phyloP scores from a whole-genome alignment of 2,329 filamentous ascomycete genomes.

The Aspergillus costaricaensis region DNA sequence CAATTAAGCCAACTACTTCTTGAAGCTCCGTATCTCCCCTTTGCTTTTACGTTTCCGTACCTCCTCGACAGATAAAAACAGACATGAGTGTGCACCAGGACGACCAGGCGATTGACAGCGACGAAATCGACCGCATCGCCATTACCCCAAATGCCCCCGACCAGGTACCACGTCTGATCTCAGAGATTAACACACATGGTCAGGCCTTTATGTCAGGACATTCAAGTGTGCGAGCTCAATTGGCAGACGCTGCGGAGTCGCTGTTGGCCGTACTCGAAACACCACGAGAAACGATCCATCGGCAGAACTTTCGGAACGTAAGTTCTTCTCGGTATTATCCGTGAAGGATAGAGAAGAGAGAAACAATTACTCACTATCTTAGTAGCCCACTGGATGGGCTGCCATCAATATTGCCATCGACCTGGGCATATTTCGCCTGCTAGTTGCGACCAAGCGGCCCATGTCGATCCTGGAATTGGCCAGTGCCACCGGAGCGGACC shows the following conservation, averaged over 20 bases:
- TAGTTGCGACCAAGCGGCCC: constrained; percentile 26
- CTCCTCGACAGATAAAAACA: too few species aligned
- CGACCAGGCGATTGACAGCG: background rate
- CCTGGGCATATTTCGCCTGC: constrained; percentile 24
- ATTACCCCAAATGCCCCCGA: background rate
- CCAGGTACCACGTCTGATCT: background rate
- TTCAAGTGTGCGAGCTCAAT: background rate
- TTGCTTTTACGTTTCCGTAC: too few species aligned
- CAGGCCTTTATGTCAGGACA: background rate
- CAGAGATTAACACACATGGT: background rate
- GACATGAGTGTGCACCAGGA: background rate
- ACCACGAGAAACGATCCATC: constrained; percentile 46
- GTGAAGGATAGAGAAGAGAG: too few species aligned
- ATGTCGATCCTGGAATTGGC: constrained; percentile 21
- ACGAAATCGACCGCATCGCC: background rate
- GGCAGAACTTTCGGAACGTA: too few species aligned
- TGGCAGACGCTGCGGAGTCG: constrained; percentile 20
- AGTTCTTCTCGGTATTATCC: too few species aligned
- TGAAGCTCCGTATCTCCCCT: too few species aligned
- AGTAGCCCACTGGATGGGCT: constrained; percentile 23
- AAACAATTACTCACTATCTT: background rate
- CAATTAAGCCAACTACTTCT: too few species aligned
- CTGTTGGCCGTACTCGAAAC: constrained; percentile 42
- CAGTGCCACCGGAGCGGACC: constrained; percentile 21
- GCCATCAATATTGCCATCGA: constrained; percentile 27